phyloP scores from a whole-genome alignment of 768 basidiomycete genomes.

The Suillus tomentosus region DNA sequence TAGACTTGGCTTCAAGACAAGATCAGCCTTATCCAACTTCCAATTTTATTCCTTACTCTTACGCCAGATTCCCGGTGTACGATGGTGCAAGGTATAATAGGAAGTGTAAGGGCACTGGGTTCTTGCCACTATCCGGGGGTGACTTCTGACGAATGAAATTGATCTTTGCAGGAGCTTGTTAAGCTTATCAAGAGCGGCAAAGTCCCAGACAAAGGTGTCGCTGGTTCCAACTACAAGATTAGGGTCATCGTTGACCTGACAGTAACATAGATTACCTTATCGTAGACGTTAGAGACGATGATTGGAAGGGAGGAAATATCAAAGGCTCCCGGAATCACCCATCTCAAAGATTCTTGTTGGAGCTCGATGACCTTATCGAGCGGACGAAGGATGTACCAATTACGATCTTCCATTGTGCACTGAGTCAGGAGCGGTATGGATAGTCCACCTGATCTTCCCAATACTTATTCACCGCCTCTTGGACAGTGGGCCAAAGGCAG shows the following conservation, averaged over 20 bases:
- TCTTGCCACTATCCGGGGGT: not conserved
- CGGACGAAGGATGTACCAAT: conserved; percentile 61
- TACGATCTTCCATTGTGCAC: conserved; percentile 77
- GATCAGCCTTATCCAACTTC: not conserved
- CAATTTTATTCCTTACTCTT: not conserved
- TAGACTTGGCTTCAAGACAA: not conserved
- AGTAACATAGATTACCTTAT: conserved; percentile 59
- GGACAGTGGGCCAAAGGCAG: conserved; percentile 75
- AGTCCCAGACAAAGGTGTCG: conserved; percentile 44
- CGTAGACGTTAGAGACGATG: conserved; percentile 85
- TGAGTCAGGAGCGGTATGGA: conserved; percentile 74
- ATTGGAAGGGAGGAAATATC: conserved; percentile 80
- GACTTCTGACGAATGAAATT: not conserved
- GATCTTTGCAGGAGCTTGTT: conserved; percentile 60
- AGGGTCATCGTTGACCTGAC: not conserved
- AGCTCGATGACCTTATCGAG: conserved; percentile 59
- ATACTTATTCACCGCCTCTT: not conserved
- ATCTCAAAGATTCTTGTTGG: conserved; percentile 56
- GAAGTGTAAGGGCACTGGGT: conserved; percentile 1
- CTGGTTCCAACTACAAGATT: not conserved
- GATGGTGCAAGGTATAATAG: conserved; percentile 10
- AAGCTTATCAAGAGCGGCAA: conserved; percentile 67
- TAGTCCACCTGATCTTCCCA: conserved; percentile 15
- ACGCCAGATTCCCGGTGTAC: not conserved
- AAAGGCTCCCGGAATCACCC: conserved; percentile 63